Evolutionary conservation across 306 rosid genomes (phyloP), one percentile per base, ranked within the genome.

Genomic region (Cicer yamashitae): DNA sequence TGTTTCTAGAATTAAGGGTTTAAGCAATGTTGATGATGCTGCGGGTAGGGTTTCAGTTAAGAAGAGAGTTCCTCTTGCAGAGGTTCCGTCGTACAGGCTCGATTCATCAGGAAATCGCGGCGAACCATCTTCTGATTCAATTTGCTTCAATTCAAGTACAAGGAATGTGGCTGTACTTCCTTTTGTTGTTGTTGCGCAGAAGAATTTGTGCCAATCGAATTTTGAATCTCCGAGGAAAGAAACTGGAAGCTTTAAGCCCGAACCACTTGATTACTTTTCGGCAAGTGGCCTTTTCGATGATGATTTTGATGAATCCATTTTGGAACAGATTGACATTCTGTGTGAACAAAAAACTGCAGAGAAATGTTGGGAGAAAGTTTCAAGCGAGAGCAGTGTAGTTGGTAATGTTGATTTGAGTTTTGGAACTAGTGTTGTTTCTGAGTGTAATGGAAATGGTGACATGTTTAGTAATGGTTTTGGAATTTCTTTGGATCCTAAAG

Each of bases 271-370:
- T 75, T 86, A 80, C 38, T 83, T 87, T 71, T 75, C 69, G 0
- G 59, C 43, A 12, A 38, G 79, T n/a, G 77, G 87, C 5, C 44
- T 82, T 75, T 61, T 87, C 0, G 90, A 84, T 43, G 94, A 82
- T 70, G 93, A 89, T 64, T 86, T 94, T 34, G 94, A 94, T 76
- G 94, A 88, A 51, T 81, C 89, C 6, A 8, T 84, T 78, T 84
- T 91, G 43, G 90, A 86, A 59, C 87, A 87, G 71, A 94, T 94
- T 59, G 97, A 91, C 69, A 76, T 82, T 41, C 64, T 94, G 70
- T 85, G 88, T 41, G 78, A 78, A 86, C 86, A 82, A 90, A 88
- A 84, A 78, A 80, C 91, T 4, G 82, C 83, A 1, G 76, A 56
- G 52, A 83, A 78, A 78, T 52, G 78, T 15, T 20, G 7, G 2